These are phyloP conservation scores for Chloropicon primus DNA, from an alignment of 139 green algal genomes.

Conservation along the genomic window DNA sequence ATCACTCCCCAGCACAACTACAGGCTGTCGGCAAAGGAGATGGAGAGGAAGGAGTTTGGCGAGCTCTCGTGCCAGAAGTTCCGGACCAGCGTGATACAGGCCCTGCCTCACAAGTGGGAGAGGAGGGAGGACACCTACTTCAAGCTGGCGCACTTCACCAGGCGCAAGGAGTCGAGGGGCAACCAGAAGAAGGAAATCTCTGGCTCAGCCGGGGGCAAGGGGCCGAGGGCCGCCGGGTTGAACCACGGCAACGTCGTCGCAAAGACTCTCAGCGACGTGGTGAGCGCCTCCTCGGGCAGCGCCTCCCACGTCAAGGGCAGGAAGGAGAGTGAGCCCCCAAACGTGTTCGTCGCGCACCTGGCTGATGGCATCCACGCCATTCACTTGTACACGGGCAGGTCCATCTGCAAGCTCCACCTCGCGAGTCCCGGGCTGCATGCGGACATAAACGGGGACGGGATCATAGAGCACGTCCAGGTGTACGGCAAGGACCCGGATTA, in stretches of 20 bases:
- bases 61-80: constrained; percentile 88
- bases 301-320: neutral
- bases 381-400: constrained; percentile 66
- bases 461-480: constrained; percentile 76
- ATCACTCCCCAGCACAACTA: constrained; percentile 73
- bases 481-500: neutral
- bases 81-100: constrained; percentile 18
- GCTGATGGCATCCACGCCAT: constrained; percentile 82
- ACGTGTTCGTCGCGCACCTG: constrained; percentile 83
- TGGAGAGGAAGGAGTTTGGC: constrained; percentile 58
- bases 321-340: constrained; percentile 31
- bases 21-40: constrained; percentile 44
- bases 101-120: constrained; percentile 16
- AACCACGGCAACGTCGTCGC: constrained; percentile 20
- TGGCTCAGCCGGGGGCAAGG: constrained; percentile 10
- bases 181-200: constrained; percentile 16
- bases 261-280: constrained; percentile 15
- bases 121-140: constrained; percentile 58
- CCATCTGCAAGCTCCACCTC: constrained; percentile 61
- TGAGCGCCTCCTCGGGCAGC: neutral
- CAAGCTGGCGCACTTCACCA: constrained; percentile 55
- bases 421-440: constrained; percentile 56
- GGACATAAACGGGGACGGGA: constrained; percentile 89
- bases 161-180: constrained; percentile 16
- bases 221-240: neutral